These are phyloP conservation scores for Termitomyces sp. DNA, from an alignment of 1,284 basidiomycete species.

Conservation along the genomic window DNA sequence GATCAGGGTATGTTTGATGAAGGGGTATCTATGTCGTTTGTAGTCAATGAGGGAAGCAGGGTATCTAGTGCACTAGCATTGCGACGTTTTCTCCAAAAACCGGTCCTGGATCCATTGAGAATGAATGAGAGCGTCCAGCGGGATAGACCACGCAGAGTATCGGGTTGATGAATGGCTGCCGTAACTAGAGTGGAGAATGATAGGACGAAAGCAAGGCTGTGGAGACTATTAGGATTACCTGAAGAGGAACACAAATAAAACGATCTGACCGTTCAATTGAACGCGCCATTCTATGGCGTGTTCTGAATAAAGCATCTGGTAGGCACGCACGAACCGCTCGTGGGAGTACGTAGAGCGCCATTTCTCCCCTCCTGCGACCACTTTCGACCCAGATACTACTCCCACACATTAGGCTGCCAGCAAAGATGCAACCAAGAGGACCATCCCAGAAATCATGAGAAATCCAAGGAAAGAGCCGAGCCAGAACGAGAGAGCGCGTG, in stretches of 20 bases:
- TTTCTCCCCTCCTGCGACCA: conserved; percentile 64
- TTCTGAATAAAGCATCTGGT: conserved; percentile 47
- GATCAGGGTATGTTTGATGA: conserved; percentile 3
- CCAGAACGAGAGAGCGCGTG: conserved; percentile 58
- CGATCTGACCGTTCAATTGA: conserved; percentile 48
- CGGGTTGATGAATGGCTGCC: conserved; percentile 53
- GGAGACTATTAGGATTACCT: conserved; percentile 5
- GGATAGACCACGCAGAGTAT: conserved; percentile 64
- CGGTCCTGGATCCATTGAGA: conserved; percentile 51
- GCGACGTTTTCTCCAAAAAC: conserved; percentile 41
- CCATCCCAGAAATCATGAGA: conserved; percentile 77
- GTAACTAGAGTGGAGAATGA: conserved; percentile 65
- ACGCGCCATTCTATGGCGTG: conserved; percentile 33
- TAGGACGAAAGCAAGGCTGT: conserved; percentile 48
- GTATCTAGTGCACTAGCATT: conserved; percentile 22
- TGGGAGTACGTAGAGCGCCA: conserved; percentile 73
- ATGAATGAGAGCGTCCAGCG: conserved; percentile 65
- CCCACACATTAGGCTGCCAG: conserved; percentile 68
- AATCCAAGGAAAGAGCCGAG: conserved; percentile 56
- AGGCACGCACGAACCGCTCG: conserved; percentile 59
- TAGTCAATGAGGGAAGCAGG: not conserved
- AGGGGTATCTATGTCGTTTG: conserved; percentile 1
- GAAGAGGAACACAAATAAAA: not conserved
- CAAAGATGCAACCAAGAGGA: conserved; percentile 59
- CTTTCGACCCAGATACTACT: conserved; percentile 73